Conservation (phyloP, 805 yeast genomes). For the Scheffersomyces amazonensis region DNA sequence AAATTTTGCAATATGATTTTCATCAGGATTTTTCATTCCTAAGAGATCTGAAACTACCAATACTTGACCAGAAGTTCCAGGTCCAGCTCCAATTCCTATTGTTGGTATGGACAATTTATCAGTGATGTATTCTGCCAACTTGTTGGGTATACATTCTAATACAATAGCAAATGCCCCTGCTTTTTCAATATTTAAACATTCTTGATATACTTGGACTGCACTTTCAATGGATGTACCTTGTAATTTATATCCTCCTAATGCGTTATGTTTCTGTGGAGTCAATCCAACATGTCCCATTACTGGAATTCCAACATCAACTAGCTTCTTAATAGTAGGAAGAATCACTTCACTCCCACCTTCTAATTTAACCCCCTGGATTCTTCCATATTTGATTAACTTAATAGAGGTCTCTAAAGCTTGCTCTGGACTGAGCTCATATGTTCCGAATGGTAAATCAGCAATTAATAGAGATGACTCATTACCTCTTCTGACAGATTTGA, state of each 20-base stretch:
- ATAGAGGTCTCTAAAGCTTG: constrained; percentile 64
- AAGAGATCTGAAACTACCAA: constrained; percentile 81
- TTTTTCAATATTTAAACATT: constrained; percentile 66
- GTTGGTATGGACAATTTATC: constrained; percentile 65
- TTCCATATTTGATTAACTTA: constrained; percentile 50
- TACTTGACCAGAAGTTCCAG: constrained; percentile 81
- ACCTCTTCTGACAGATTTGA: constrained; percentile 75
- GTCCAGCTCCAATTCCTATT: constrained; percentile 96
- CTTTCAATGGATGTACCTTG: constrained; percentile 64
- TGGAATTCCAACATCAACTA: constrained; percentile 75
- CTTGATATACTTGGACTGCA: constrained; percentile 58
- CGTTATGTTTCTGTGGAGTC: constrained; percentile 81
- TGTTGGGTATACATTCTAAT: constrained; percentile 83
- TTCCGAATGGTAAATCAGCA: constrained; percentile 88
- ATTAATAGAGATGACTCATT: constrained; percentile 61
- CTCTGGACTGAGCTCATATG: constrained; percentile 62
- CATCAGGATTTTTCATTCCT: constrained; percentile 62
- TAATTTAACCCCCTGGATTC: constrained; percentile 72
- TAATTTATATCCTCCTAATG: constrained; percentile 82
- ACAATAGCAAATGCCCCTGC: constrained; percentile 78
- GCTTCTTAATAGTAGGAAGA: constrained; percentile 47
- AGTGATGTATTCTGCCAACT: constrained; percentile 65
- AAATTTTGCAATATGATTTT: constrained; percentile 59
- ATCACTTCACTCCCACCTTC: constrained; percentile 74
- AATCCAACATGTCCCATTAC: constrained; percentile 90